Conservation (phyloP, 31 red algal species). For the Asparagopsis taxiformis region DNA sequence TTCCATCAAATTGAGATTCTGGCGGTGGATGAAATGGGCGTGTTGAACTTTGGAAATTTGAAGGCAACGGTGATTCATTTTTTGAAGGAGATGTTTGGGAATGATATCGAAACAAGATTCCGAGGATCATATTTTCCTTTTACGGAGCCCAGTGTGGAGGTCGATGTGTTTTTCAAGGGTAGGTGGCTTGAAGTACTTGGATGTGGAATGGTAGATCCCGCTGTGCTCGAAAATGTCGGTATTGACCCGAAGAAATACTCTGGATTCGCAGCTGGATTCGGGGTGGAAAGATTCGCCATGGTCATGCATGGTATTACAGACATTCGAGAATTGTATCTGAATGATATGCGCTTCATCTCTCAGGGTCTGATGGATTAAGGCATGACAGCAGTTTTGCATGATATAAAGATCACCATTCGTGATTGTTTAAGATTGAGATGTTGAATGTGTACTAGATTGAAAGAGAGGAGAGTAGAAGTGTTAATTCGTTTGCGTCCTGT, state of each 20-base stretch:
- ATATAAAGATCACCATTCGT: not conserved
- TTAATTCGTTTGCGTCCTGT: no score
- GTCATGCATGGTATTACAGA: conserved; percentile 78
- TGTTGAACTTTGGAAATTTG: conserved; percentile 61
- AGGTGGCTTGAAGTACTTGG: conserved; percentile 87
- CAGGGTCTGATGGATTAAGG: conserved; percentile 62
- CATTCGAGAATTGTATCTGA: conserved; percentile 74
- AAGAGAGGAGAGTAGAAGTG: no score
- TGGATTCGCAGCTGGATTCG: conserved; percentile 87
- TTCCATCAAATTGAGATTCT: conserved; percentile 93
- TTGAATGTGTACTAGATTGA: no score
- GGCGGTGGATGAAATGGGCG: conserved; percentile 57
- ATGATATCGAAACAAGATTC: conserved; percentile 74
- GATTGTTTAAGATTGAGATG: no score
- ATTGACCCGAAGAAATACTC: conserved; percentile 70
- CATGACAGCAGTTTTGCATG: conserved; percentile 9
- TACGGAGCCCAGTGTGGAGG: conserved; percentile 88
- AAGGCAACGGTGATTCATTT: conserved; percentile 73
- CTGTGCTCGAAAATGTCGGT: conserved; percentile 63
- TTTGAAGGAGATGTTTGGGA: conserved; percentile 79
- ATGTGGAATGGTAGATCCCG: conserved; percentile 92
- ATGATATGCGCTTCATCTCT: conserved; percentile 69
- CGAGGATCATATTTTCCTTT: conserved; percentile 86
- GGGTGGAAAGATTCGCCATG: conserved; percentile 88
- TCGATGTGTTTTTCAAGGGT: conserved; percentile 81